A percentile compares a stretch with the other conserved stretches of the same genome.
These are phyloP conservation scores for Trypanosoma theileri DNA, from an alignment of 208 protist genomes.

Conservation along the genomic window DNA sequence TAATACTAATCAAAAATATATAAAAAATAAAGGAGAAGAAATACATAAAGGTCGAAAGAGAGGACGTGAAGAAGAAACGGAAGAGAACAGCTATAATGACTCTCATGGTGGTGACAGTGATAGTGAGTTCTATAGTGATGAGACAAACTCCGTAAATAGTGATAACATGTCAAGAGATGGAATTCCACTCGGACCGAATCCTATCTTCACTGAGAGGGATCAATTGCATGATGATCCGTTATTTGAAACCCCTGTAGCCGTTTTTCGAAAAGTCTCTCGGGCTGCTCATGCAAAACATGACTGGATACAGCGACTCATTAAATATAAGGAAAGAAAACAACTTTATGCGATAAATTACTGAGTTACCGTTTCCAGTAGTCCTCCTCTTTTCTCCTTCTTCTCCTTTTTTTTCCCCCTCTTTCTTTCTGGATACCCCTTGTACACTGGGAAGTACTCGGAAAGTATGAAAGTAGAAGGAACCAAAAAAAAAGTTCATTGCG, in stretches of 20 bases:
- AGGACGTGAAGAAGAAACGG: not conserved
- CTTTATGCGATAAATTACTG: conserved; percentile 15
- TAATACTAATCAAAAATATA: not conserved
- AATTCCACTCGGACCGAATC: conserved; percentile 9
- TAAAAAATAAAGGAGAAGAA: not conserved
- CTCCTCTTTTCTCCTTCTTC: no score
- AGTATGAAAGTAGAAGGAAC: no score
- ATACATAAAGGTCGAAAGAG: not conserved
- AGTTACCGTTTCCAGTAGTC: no score
- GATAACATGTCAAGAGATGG: not conserved
- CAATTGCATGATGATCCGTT: conserved; percentile 21
- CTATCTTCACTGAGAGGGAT: conserved; percentile 22
- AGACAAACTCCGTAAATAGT: not conserved
- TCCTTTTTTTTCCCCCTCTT: no score
- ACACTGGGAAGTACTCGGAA: no score
- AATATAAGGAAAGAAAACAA: conserved; percentile 1
- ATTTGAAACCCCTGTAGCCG: conserved; percentile 21
- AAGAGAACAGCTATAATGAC: not conserved
- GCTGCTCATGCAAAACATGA: conserved; percentile 2
- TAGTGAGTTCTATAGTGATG: not conserved
- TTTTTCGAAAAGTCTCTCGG: conserved; percentile 3
- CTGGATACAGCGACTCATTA: conserved; percentile 25
- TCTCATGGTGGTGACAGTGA: not conserved
- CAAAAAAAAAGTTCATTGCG: no score
- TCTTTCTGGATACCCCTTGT: no score